Evolutionary conservation across 108 stramenopile species (phyloP).

Genomic region (Heterococcus sp.): DNA sequence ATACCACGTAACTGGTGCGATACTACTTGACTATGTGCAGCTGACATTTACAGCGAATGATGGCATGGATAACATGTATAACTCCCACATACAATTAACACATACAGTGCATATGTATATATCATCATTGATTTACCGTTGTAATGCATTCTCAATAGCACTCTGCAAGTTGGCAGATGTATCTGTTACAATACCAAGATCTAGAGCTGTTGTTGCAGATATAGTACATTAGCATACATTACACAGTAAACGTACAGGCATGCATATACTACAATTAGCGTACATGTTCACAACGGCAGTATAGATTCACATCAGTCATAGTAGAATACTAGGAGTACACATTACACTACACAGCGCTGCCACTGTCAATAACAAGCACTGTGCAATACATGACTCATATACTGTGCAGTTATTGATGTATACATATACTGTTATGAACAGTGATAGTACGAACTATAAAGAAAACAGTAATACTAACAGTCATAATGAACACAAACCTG

Average conservation of each 20-base stretch:
- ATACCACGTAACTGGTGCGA: background rate
- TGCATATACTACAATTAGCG: too few relatives aligned
- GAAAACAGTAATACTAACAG: too few relatives aligned
- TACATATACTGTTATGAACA: background rate
- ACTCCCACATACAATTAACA: background rate
- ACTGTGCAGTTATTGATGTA: background rate
- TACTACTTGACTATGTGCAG: background rate
- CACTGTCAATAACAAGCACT: background rate
- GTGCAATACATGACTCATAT: background rate
- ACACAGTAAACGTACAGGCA: too few relatives aligned
- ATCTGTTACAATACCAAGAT: conserved; percentile 71
- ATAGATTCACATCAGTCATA: too few relatives aligned
- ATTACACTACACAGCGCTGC: too few relatives aligned
- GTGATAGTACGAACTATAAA: background rate
- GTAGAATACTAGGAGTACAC: too few relatives aligned
- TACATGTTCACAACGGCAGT: too few relatives aligned
- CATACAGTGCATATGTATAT: background rate
- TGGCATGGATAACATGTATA: background rate
- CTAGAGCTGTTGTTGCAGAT: conserved; percentile 60
- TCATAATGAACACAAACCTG: too few relatives aligned
- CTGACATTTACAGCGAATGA: background rate
- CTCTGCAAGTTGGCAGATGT: conserved; percentile 19
- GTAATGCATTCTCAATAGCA: background rate
- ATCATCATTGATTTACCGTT: background rate
- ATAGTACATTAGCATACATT: too few relatives aligned